Evolutionary conservation across 345 rosid genomes (phyloP), one percentile per base, ranked within the genome.

Genomic region (Lepidium didymum): DNA sequence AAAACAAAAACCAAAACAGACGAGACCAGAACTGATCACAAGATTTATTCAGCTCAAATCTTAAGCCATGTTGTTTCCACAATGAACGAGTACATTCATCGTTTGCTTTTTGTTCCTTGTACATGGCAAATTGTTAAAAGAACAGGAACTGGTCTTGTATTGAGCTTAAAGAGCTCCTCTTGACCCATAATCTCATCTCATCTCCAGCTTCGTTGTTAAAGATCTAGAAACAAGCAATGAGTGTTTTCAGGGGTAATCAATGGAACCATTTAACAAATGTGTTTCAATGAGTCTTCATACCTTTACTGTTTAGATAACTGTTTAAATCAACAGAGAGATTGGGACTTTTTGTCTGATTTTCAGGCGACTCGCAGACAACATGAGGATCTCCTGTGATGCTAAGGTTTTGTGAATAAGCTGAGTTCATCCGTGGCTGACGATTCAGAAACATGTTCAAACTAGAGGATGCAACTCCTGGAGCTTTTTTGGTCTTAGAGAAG

Each of bases 251-350:
- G 31, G 21, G 46, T 19, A 33, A 43, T 37, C 56, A 35, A 4
- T 27, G 8, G 3, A 63, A 55, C 64, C 51, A 63, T 54, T 54
- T 14, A 18, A 38, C 21, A 7, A 4, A 51, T 31, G 38, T 25
- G 14, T 47, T 50, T 31, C 36, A 36, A 3, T 12, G 33, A 7
- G 19, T 2, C 6, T 12, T 56, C 44, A 29, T 77, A 85, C 92
- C 91, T 81, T 81, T 81, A 62, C 72, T 73, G 61, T 84, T 84
- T n/a, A 84, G 89, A 78, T 82, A 81, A 53, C 69, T 75, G 67
- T 84, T 84, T 31, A 86, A 83, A 82, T 86, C 88, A 65, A 85
- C 85, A 45, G 85, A 70, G 55, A 83, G 71, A 76, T 64, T 64
- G 58, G 69, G 70, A 40, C 78, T 67, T 62, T 74, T 83, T 19